phyloP scores from a whole-genome alignment of 768 basidiomycete species.

The Coprinellus micaceus region DNA sequence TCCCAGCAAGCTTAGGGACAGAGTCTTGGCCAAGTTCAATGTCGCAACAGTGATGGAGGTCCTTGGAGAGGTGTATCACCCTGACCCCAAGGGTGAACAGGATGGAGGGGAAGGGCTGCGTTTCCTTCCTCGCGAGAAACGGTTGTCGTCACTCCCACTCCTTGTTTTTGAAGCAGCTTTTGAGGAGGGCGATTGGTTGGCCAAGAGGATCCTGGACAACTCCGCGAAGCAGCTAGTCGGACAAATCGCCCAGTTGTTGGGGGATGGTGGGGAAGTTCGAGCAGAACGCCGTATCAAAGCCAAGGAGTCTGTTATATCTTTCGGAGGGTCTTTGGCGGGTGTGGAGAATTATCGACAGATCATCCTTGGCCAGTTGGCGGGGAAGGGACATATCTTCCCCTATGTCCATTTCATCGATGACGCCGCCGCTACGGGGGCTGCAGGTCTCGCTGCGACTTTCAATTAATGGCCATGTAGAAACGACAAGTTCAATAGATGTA shows the following conservation, averaged over 20 bases:
- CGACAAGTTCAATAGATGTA: too few relatives aligned
- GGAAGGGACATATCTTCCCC: constrained; percentile 59
- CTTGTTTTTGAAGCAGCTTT: constrained; percentile 79
- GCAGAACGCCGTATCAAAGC: constrained; percentile 44
- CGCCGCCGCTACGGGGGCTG: constrained; percentile 62
- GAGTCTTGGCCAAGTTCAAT: constrained; percentile 53
- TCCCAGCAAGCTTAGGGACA: constrained; percentile 39
- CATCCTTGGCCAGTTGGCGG: constrained; percentile 51
- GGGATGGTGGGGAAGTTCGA: constrained; percentile 27
- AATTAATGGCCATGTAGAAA: too few relatives aligned
- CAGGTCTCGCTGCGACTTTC: constrained; percentile 42
- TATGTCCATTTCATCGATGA: constrained; percentile 68
- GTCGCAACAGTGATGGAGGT: constrained; percentile 59
- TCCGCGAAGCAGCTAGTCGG: constrained; percentile 54
- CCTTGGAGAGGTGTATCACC: constrained; percentile 57
- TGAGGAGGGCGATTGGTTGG: constrained; percentile 61
- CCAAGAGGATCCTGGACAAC: constrained; percentile 50
- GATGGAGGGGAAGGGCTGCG: constrained; percentile 21
- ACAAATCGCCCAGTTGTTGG: constrained; percentile 54
- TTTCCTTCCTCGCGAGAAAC: constrained; percentile 56
- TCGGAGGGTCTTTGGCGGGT: constrained; percentile 77
- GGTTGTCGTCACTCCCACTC: constrained; percentile 69
- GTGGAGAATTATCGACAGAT: constrained; percentile 55
- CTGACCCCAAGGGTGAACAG: constrained; percentile 40
- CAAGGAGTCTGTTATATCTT: constrained; percentile 58